These are phyloP conservation scores for Beta lomatogona DNA, from an alignment of 179 eudicot species.

Conservation along the genomic window DNA sequence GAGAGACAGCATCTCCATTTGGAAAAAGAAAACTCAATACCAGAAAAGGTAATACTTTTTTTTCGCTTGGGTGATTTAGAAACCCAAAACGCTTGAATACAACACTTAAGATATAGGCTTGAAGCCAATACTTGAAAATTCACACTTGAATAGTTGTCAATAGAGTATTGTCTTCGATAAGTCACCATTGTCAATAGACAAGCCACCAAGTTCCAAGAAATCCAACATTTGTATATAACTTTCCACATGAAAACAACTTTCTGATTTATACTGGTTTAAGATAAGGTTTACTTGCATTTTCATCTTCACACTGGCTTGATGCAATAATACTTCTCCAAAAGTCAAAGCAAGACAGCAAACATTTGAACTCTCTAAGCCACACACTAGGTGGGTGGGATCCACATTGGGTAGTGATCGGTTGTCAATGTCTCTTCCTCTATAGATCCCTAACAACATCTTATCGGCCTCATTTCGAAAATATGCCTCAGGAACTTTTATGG, in stretches of 20 bases:
- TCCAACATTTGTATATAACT: too few relatives aligned
- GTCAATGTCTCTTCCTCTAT: background rate
- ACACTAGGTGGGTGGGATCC: background rate
- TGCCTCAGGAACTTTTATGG: background rate
- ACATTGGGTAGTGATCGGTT: background rate
- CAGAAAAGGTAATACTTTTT: background rate
- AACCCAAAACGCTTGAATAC: background rate
- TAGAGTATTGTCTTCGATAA: background rate
- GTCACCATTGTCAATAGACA: background rate
- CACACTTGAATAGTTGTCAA: background rate
- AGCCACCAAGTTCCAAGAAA: background rate
- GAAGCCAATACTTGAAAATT: background rate
- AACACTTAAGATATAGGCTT: background rate
- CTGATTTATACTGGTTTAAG: too few relatives aligned
- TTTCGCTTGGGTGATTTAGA: background rate
- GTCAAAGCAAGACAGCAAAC: background rate
- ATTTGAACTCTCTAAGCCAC: background rate
- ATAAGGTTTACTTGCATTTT: background rate
- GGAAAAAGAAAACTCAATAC: background rate
- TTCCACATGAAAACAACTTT: too few relatives aligned
- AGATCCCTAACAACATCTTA: background rate
- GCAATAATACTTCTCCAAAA: background rate
- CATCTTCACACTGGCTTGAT: background rate
- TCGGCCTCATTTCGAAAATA: background rate
- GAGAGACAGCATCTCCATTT: too few relatives aligned